Evolutionary conservation across 176 grass and related monocot genomes (phyloP), one percentile per base, ranked within the genome.

Genomic region (Oryza nivara): DNA sequence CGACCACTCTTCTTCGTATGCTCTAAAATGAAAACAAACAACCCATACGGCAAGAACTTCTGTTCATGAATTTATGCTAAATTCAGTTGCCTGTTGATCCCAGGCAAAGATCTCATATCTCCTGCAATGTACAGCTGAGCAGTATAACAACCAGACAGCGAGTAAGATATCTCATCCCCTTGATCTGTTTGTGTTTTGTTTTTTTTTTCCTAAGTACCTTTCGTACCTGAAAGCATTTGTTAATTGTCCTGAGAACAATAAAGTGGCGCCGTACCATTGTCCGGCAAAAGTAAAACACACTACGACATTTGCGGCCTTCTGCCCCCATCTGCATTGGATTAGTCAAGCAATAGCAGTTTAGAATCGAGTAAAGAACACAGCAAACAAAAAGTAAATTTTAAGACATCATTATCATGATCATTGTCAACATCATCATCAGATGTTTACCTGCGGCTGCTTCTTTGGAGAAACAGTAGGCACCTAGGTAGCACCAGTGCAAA

Each of bases 201-300:
- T 9, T 5, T 41, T 28, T 32, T 32, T 32, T 32, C 30, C 40
- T 8, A 73, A 72, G 56, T 12, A 25, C 78, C 83, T 79, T 86
- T 78, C 26, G 84, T 86, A 61, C 79, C 78, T 90, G 73, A 52
- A 60, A 1, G 47, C 38, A 61, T 86, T 82, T 78, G 73, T 40
- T 78, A 78, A 47, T 46, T 46, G 79, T 82, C 68, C 83, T 48
- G 46, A 90, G 3, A 9, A 20, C 20, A 68, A 83, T 86, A 86
- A 86, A 69, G 82, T 73, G 74, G 25, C 26, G 47, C 79, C 88
- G 74, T 90, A 86, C 84, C 14, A 23, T 34, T 74, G 88, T 74
- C 60, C 0, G 83, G 15, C 46, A 86, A 90, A 90, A 65, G 74
- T 26, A 3, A 56, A 56, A 77, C 79, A 79, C 38, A 17, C 26